A percentile compares a stretch with the other conserved stretches of the same genome.
Conservation (phyloP, 1,284 basidiomycete species). For the Meripilus lineatus region DNA sequence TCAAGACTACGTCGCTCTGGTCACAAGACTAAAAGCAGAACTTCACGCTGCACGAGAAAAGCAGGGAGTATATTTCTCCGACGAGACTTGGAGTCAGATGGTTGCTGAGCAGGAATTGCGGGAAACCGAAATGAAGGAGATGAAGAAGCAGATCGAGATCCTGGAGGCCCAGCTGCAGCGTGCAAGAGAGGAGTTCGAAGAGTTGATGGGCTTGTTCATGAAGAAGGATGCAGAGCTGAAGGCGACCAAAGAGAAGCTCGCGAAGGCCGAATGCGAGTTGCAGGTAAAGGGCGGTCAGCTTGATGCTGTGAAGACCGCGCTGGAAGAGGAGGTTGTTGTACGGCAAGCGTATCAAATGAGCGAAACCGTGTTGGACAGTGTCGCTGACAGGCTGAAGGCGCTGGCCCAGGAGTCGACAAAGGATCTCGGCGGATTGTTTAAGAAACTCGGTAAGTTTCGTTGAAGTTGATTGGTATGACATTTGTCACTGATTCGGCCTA, state of each 20-base stretch:
- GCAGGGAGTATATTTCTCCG: conserved; percentile 90
- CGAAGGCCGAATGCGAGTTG: conserved; percentile 56
- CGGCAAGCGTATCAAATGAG: conserved; percentile 74
- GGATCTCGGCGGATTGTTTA: conserved; percentile 74
- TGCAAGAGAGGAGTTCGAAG: conserved; percentile 87
- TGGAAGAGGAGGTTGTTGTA: conserved; percentile 77
- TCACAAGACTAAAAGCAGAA: conserved; percentile 90
- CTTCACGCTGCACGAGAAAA: conserved; percentile 88
- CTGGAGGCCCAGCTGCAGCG: conserved; percentile 77
- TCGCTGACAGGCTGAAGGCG: conserved; percentile 67
- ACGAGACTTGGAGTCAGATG: conserved; percentile 86
- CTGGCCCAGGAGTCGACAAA: conserved; percentile 64
- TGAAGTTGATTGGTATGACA: neutral
- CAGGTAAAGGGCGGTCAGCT: conserved; percentile 37
- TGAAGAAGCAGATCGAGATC: conserved; percentile 76
- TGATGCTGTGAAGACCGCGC: conserved; percentile 44
- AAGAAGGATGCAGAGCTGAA: conserved; percentile 73
- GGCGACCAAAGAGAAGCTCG: conserved; percentile 55
- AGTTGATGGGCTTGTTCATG: conserved; percentile 74
- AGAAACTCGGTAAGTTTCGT: conserved; percentile 71
- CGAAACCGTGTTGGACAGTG: conserved; percentile 65
- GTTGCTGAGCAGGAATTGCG: conserved; percentile 71
- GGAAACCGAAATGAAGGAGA: conserved; percentile 75
- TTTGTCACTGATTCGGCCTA: conserved; percentile 11
- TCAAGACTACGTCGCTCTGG: conserved; percentile 95